Evolutionary conservation across 2,329 filamentous ascomycete species (phyloP).

Genomic region (Cercospora brassicicola): DNA sequence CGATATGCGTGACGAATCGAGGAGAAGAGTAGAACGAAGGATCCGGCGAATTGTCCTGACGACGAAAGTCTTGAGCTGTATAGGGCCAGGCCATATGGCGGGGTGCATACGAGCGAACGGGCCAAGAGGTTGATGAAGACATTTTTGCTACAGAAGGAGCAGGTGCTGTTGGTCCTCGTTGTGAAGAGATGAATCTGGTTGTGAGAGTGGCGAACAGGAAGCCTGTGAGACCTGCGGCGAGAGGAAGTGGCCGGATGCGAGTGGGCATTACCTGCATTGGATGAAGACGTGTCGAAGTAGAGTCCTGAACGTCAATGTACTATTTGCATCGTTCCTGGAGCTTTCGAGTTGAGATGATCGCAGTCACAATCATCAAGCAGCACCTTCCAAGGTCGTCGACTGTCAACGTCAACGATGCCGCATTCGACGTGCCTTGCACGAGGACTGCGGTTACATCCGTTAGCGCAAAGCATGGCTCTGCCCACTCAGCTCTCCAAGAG

Average conservation of each 20-base stretch:
- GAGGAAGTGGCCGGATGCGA: slow-evolving; percentile 18
- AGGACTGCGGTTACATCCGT: background rate
- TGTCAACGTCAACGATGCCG: background rate
- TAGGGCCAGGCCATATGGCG: slow-evolving; percentile 41
- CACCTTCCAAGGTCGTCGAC: background rate
- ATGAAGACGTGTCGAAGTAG: background rate
- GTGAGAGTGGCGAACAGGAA: slow-evolving; percentile 18
- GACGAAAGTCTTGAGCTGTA: slow-evolving; percentile 42
- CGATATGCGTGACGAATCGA: slow-evolving; percentile 57
- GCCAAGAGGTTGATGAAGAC: slow-evolving; percentile 18
- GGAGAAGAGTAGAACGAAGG: slow-evolving; percentile 45
- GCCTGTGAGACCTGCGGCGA: slow-evolving; percentile 20
- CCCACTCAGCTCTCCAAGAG: no score
- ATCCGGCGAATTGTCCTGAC: slow-evolving; percentile 43
- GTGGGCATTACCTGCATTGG: slow-evolving; percentile 17
- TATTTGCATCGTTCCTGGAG: background rate
- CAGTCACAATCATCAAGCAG: background rate
- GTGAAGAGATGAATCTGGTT: slow-evolving; percentile 1
- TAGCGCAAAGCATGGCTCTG: background rate
- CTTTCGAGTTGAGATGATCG: background rate
- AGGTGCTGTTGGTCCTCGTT: background rate
- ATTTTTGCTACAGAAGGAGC: background rate
- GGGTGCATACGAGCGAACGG: slow-evolving; percentile 32
- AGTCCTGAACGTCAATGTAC: background rate
- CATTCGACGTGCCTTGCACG: background rate